Conservation (phyloP, 768 basidiomycete genomes). For the Asterophora lycoperdoides region DNA sequence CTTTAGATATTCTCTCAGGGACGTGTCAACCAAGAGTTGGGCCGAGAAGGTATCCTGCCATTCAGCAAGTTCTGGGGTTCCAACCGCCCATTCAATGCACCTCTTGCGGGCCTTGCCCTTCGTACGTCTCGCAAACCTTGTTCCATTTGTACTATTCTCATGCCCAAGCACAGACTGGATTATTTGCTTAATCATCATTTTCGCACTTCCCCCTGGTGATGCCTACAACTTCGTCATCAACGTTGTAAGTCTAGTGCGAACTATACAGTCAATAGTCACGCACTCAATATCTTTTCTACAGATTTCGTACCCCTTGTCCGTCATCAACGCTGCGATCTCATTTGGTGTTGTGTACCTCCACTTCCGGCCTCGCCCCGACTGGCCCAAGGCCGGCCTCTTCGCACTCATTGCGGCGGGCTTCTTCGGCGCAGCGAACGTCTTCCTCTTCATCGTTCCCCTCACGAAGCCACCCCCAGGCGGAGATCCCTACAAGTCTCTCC, state of each 20-base stretch:
- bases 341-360: conserved; percentile 44
- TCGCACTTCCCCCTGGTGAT: conserved; percentile 55
- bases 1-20: conserved; percentile 26
- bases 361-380: conserved; percentile 23
- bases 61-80: conserved; percentile 58
- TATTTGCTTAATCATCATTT: conserved; percentile 33
- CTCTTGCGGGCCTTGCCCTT: conserved; percentile 50
- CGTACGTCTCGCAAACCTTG: conserved; percentile 35
- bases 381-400: conserved; percentile 18
- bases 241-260: conserved; percentile 33
- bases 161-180: conserved; percentile 25
- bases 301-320: conserved; percentile 44
- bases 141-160: conserved; percentile 10
- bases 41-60: conserved; percentile 58
- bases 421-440: conserved; percentile 58
- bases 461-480: conserved; percentile 44
- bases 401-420: conserved; percentile 29
- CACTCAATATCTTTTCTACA: conserved; percentile 4
- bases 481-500: conserved; percentile 46
- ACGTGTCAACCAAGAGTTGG: conserved; percentile 58
- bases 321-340: conserved; percentile 50
- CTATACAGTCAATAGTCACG: not conserved
- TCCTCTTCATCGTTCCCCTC: conserved; percentile 52
- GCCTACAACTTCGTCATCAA: conserved; percentile 63
- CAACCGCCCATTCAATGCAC: conserved; percentile 58